Base-by-base conservation (phyloP, 257 asterid species). In the Fraxinus anomala region DNA sequence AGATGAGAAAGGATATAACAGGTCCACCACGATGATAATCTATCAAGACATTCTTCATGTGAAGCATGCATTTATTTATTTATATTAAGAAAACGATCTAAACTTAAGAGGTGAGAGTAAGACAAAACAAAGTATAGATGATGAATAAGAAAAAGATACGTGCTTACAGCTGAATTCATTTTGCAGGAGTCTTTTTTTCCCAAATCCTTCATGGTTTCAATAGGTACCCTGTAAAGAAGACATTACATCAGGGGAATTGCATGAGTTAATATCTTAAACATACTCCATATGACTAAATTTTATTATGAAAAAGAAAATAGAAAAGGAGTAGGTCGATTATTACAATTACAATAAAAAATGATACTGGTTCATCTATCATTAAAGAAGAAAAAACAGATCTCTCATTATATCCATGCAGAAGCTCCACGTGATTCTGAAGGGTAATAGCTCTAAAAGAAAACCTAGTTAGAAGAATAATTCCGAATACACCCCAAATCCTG, bases 81-180 rank as follows among this genome's bases (percentile, higher is more conserved):
- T 65, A 72, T 74, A 49, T 63, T 72, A 67, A 76, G 73, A 76
- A 67, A 67, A 66, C 8, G 68, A 4, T 30, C 73, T 4, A 34
- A 75, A 77, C 39, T 39, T 73, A 77, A 77, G 13, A 76, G 40
- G 36, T 37, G 67, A 54, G 49, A 40, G 40, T 8, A 71, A 65
- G 40, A 33, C 4, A 21, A 74, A 61, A 63, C 23, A 65, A 78
- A 71, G 42, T 11, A 51, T 6, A 5, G 8, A 76, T n/a, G 63
- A 1, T 56, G 70, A 81, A 71, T 77, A 65, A 44, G 77, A 61
- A 44, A 69, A 59, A 61, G 16, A 63, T 3, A 2, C 36, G 1
- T 63, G 81, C 93, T 82, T 89, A 94, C 96, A 47, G 66, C 77
- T 70, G 81, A 85, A 77, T 80, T 82, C 51, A 42, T 42, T 73